Percentiles rank a stretch among this genome's conserved stretches.
Conservation (phyloP, 2,329 filamentous ascomycete genomes). For the Pseudocercospora cruenta region DNA sequence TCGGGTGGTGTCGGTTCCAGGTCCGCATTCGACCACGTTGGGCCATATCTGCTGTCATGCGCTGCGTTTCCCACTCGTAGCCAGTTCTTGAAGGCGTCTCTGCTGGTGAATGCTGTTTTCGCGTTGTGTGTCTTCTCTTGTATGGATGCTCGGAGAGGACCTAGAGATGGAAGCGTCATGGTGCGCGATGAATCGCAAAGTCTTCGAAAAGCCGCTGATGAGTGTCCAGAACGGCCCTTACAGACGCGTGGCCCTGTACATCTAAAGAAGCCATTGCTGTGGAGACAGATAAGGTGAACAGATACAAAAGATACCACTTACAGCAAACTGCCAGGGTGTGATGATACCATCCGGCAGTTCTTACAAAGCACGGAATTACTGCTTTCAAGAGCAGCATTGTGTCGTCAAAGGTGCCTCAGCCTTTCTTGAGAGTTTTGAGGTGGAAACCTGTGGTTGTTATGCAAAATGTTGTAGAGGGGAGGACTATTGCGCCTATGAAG, state of each 20-base stretch:
- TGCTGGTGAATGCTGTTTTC: constrained; percentile 28
- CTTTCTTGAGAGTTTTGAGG: too few species aligned
- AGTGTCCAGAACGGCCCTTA: too few species aligned
- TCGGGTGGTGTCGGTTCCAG: constrained; percentile 29
- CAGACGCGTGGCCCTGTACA: neutral
- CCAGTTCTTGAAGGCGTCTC: constrained; percentile 30
- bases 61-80: constrained; percentile 28
- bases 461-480: too few species aligned
- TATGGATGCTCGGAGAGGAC: neutral
- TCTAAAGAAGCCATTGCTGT: neutral
- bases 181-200: neutral
- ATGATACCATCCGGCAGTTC: neutral
- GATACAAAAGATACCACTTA: constrained; percentile 2
- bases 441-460: too few species aligned
- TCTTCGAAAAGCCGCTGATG: neutral
- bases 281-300: constrained; percentile 1
- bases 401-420: too few species aligned
- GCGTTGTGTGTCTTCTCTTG: constrained; percentile 3
- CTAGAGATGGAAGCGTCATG: neutral
- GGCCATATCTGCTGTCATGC: constrained; percentile 31
- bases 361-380: too few species aligned
- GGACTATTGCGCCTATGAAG: too few species aligned
- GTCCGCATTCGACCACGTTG: constrained; percentile 41
- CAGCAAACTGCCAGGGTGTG: neutral
- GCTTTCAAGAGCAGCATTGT: too few species aligned